Evolutionary conservation across 805 yeast genomes (phyloP).

Genomic region (Zygotorulaspora sp.): DNA sequence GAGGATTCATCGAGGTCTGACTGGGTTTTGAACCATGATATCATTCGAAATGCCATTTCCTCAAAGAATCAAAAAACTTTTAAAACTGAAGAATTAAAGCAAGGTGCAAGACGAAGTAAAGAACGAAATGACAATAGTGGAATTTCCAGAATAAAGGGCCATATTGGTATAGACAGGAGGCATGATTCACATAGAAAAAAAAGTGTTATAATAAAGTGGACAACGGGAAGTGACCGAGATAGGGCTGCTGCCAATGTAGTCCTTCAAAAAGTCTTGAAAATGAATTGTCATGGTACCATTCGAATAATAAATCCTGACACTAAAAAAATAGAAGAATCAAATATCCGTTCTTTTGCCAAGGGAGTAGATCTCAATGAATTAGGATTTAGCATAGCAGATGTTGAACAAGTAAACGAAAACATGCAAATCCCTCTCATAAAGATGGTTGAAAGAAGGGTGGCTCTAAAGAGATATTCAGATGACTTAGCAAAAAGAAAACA

Average conservation of each 20-base stretch:
- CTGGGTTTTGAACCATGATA: constrained; percentile 18
- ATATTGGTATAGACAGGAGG: constrained; percentile 2
- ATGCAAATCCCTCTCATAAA: constrained; percentile 28
- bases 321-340: constrained; percentile 18
- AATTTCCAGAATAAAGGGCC: not conserved
- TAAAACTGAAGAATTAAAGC: constrained; percentile 2
- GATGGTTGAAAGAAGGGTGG: constrained; percentile 23
- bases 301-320: constrained; percentile 22
- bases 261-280: constrained; percentile 19
- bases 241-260: constrained; percentile 27
- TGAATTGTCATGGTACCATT: constrained; percentile 26
- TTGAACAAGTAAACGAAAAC: constrained; percentile 16
- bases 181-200: constrained; percentile 4
- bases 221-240: constrained; percentile 31
- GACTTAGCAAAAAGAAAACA: constrained; percentile 25
- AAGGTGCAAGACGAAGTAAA: not conserved
- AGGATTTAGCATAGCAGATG: constrained; percentile 28
- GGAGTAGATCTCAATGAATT: constrained; percentile 25
- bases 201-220: constrained; percentile 24
- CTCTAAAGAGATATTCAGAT: constrained; percentile 30
- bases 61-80: constrained; percentile 11
- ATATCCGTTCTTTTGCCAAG: constrained; percentile 24
- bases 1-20: constrained; percentile 1
- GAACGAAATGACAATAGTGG: not conserved
- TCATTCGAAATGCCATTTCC: constrained; percentile 17